Base-by-base conservation (phyloP, 352 stramenopile genomes). In the Blastocystis sp. region DNA sequence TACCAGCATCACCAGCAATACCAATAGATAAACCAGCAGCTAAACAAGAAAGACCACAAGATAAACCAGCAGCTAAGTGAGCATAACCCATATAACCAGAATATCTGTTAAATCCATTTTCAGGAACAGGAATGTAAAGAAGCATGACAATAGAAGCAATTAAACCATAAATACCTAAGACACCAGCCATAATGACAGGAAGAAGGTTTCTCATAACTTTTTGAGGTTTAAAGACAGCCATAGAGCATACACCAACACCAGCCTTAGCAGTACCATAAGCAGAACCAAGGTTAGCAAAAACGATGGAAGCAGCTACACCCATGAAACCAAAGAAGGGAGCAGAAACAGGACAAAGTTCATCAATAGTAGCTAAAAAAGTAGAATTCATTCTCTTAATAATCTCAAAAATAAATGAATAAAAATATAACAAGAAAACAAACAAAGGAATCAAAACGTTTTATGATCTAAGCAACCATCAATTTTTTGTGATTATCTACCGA, bases 281-380 rank as follows among this genome's bases (percentile, higher is more conserved):
- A 42, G 87, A 83, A 41, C 88, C 86, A 56, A 95, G 83, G 72
- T 95, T 90, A 54, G 78, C 79, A 68, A 90, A 88, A 44, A 93
- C 81, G 59, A 94, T 78, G 19, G 82, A 82, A 47, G 79, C 80
- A 56, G 86, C 88, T 11, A 95, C 86, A 65, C 89, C 89, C 85
- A 96, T 96, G 74, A 97, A 98, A 65, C 91, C 91, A 69, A 99
- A 99, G 79, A 99, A 98, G 68, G 89, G 88, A 49, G 89, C 88
- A 69, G 83, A 94, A 56, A 86, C 87, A 39, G 89, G 89, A 72
- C 88, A 95, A 58, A 88, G 86, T 77, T 95, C 85, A 70, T 83
- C 83, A 58, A 81, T 73, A 33, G 46, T 64, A 25, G 32, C 23
- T 5, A 54, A 39, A 35, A 62, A 62, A n/a, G n/a, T n/a, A n/a